Base-by-base conservation (phyloP, 208 protist genomes). In the Trypanosoma rangeli region DNA sequence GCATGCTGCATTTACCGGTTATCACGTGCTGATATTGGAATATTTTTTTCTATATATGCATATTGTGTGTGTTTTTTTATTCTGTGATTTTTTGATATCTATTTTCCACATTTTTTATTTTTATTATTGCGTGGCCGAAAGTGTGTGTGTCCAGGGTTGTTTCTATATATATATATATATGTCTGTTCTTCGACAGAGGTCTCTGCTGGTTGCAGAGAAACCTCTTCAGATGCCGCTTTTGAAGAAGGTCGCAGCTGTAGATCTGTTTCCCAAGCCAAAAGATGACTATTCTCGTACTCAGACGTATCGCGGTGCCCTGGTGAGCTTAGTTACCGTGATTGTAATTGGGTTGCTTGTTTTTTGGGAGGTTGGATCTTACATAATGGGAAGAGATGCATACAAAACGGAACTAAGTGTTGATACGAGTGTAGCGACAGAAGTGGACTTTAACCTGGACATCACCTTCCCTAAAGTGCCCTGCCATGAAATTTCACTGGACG, bases 381-480 rank as follows among this genome's bases (percentile, higher is more conserved):
- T 74, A 46, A 20, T 72, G 10, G 86, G 89, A 7, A 48, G 83
- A 3, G 75, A 92, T 66, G 82, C 86, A 16, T 89, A 92, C 62
- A 56, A 61, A 58, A 89, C 84, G 1, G 80, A 88, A 48, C 70
- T 94, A 8, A 80, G 80, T 13, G 75, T 95, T 29, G 89, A 94
- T 65, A 76, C 70, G 15, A 71, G 56, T 22, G 39, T 72, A 48
- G 64, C 73, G 18, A 74, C 79, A 16, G 71, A 87, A 56, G 82
- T 95, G 67, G 54, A 59, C 1, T 75, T 97, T 13, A 79, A 97
- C 58, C 75, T 97, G 22, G 86, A 97, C 55, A 82, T 97, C 22
- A 77, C 76, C 28, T 95, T 97, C 58, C 87, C 87, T 0, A 59
- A 56, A 22, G 70, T 90, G 8, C 55, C 52, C 1, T 97, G 92